phyloP scores from a whole-genome alignment of 1,284 basidiomycete species.

The Boletus mariae region DNA sequence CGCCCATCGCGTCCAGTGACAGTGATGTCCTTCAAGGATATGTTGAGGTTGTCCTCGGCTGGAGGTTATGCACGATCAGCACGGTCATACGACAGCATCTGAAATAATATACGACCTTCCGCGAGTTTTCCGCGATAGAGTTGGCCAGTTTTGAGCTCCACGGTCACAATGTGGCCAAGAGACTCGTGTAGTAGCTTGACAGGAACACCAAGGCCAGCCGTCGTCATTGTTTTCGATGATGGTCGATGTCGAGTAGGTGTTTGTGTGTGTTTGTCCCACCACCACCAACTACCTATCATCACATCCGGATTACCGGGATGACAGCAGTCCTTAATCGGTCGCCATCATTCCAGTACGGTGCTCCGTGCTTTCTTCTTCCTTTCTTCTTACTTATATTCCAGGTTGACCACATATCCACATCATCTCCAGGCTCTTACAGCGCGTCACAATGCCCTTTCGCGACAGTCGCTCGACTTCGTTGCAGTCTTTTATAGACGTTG shows the following conservation, averaged over 20 bases:
- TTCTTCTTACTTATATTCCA: no score
- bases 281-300: neutral
- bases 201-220: constrained; percentile 77
- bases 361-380: neutral
- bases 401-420: neutral
- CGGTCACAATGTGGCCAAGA: constrained; percentile 94
- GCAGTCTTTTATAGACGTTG: constrained; percentile 17
- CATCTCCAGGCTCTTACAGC: neutral
- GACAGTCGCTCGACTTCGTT: constrained; percentile 19
- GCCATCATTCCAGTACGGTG: neutral
- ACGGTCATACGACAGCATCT: constrained; percentile 7
- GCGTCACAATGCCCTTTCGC: constrained; percentile 17
- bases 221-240: constrained; percentile 26
- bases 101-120: constrained; percentile 59
- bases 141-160: constrained; percentile 97
- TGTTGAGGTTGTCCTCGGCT: constrained; percentile 99
- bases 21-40: constrained; percentile 94
- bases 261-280: constrained; percentile 24
- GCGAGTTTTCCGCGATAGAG: constrained; percentile 96
- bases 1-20: constrained; percentile 98
- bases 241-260: constrained; percentile 9
- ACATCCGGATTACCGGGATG: neutral
- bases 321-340: neutral
- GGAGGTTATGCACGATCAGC: constrained; percentile 24
- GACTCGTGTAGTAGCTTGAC: constrained; percentile 93